Percentiles rank a stretch among this genome's conserved stretches.
These are phyloP conservation scores for Termitomyces sp. DNA, from an alignment of 768 basidiomycete genomes.

Conservation along the genomic window DNA sequence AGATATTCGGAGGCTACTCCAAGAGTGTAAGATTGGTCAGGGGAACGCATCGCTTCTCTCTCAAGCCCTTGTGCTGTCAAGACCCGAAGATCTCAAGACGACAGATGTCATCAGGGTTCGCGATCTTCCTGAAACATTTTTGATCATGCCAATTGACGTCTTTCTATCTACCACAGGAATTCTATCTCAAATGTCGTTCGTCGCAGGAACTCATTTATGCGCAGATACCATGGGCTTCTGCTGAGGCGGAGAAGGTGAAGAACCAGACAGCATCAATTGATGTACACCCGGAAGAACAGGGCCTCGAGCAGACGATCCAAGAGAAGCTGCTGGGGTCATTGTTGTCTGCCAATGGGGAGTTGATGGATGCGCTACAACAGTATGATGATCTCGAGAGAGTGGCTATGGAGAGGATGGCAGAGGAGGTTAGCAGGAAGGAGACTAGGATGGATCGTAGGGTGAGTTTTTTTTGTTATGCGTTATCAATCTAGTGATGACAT, in stretches of 20 bases:
- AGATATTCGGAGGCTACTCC: conserved; percentile 63
- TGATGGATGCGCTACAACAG: conserved; percentile 61
- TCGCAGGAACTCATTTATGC: conserved; percentile 83
- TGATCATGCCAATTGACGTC: background rate
- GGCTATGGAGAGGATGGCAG: conserved; percentile 54
- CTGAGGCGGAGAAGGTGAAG: conserved; percentile 59
- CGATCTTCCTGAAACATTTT: background rate
- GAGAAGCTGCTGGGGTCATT: conserved; percentile 71
- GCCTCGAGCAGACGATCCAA: conserved; percentile 53
- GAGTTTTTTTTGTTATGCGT: conserved; percentile 17
- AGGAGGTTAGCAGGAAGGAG: conserved; percentile 69
- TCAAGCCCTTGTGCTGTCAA: conserved; percentile 63
- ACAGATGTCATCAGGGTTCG: conserved; percentile 50
- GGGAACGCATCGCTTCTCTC: conserved; percentile 75
- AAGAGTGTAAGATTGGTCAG: conserved; percentile 80
- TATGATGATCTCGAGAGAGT: conserved; percentile 76
- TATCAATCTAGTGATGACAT: background rate
- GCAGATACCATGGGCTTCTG: conserved; percentile 87
- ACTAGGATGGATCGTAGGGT: conserved; percentile 63
- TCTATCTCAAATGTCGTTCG: conserved; percentile 67
- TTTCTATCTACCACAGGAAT: conserved; percentile 54
- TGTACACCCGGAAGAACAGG: conserved; percentile 23
- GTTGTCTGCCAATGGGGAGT: conserved; percentile 66
- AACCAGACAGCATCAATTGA: conserved; percentile 15
- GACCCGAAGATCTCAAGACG: conserved; percentile 58